Evolutionary conservation across 2,329 filamentous ascomycete genomes (phyloP).

Genomic region (Colletotrichum lini): DNA sequence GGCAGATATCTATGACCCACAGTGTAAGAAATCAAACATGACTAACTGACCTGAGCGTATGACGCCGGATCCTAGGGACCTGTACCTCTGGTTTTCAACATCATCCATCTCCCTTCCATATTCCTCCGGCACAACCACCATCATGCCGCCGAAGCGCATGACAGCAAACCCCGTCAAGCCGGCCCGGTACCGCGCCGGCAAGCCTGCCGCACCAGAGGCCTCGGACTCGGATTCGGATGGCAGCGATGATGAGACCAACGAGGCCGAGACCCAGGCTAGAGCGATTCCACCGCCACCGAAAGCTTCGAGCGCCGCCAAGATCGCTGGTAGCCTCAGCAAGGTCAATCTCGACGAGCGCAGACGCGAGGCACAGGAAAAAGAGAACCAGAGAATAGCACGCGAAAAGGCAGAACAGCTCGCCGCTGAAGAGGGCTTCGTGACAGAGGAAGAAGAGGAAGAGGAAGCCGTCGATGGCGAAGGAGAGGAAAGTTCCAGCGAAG

Average conservation of each 20-base stretch:
- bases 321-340: slow-evolving; percentile 67
- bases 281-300: slow-evolving; percentile 69
- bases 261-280: slow-evolving; percentile 47
- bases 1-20: too few relatives aligned
- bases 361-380: slow-evolving; percentile 62
- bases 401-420: slow-evolving; percentile 66
- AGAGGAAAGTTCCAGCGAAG: slow-evolving; percentile 52
- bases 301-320: slow-evolving; percentile 68
- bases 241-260: slow-evolving; percentile 55
- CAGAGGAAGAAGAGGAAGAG: slow-evolving; percentile 64
- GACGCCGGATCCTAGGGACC: not conserved
- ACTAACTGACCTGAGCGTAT: too few relatives aligned
- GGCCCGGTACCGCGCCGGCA: slow-evolving; percentile 88
- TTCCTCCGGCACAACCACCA: slow-evolving; percentile 30
- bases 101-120: slow-evolving; percentile 11
- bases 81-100: slow-evolving; percentile 19
- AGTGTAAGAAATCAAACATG: too few relatives aligned
- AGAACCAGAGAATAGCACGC: slow-evolving; percentile 62
- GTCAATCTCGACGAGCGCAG: slow-evolving; percentile 66
- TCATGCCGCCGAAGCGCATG: slow-evolving; percentile 85
- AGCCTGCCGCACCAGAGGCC: slow-evolving; percentile 70
- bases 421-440: slow-evolving; percentile 75
- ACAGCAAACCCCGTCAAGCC: slow-evolving; percentile 90
- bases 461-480: slow-evolving; percentile 55
- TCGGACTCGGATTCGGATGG: slow-evolving; percentile 67